Conservation (phyloP, 345 rosid species). For the Chamaenerion angustifolium region DNA sequence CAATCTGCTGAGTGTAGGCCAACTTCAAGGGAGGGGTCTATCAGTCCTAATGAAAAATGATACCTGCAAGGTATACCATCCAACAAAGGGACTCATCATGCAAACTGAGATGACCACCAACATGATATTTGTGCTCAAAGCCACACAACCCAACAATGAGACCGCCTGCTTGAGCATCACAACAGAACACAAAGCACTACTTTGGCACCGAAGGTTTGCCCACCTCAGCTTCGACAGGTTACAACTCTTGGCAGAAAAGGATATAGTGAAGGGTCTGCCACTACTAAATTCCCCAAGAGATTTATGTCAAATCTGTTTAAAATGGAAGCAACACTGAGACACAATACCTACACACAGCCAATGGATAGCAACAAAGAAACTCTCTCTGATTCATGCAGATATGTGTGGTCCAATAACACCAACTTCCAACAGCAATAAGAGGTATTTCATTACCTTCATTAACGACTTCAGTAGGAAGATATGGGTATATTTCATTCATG, state of each 20-base stretch:
- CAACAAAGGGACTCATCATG: too few species aligned
- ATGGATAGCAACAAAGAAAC: background rate
- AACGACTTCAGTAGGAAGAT: background rate
- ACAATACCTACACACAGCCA: background rate
- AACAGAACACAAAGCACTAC: background rate
- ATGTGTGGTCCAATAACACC: background rate
- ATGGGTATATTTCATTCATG: background rate
- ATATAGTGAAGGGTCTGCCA: background rate
- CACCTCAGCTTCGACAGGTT: conserved; percentile 1
- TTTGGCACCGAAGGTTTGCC: background rate
- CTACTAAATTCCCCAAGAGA: background rate
- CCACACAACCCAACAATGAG: background rate
- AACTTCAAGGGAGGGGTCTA: too few species aligned
- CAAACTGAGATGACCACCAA: background rate
- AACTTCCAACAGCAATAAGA: background rate
- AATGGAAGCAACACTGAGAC: background rate
- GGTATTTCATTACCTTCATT: background rate
- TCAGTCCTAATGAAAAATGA: too few species aligned
- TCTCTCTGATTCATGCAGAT: background rate
- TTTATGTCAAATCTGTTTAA: background rate
- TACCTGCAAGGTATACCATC: too few species aligned
- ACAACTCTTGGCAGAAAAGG: background rate
- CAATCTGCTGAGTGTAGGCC: too few species aligned
- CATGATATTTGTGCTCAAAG: background rate
- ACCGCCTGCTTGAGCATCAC: background rate